Conservation (phyloP, 2,329 filamentous ascomycete genomes). For the Alternaria arbusti region DNA sequence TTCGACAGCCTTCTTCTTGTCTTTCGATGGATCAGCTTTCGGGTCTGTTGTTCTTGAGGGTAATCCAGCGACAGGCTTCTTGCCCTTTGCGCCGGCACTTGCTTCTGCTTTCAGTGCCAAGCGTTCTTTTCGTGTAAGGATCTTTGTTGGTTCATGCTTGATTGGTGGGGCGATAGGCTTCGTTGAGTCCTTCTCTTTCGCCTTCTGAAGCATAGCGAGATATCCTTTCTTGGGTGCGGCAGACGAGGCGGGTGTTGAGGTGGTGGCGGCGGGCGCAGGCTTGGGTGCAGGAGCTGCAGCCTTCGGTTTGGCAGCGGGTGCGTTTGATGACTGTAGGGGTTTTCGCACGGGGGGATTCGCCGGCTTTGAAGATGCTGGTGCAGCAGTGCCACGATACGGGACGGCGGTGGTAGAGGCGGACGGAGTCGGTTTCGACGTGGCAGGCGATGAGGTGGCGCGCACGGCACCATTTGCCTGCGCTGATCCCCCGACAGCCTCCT, state of each 20-base stretch:
- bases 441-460: conserved; percentile 32
- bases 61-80: conserved; percentile 32
- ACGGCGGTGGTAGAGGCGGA: conserved; percentile 30
- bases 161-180: conserved; percentile 67
- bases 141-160: conserved; percentile 76
- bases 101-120: conserved; percentile 54
- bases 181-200: conserved; percentile 63
- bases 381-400: conserved; percentile 49
- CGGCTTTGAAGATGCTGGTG: conserved; percentile 31
- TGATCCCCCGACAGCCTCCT: conserved; percentile 33
- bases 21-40: conserved; percentile 37
- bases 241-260: conserved; percentile 30
- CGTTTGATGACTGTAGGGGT: conserved; percentile 23
- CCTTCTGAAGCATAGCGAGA: conserved; percentile 75
- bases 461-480: conserved; percentile 33
- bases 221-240: conserved; percentile 73
- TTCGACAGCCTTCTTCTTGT: conserved; percentile 48
- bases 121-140: conserved; percentile 64
- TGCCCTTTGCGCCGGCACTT: conserved; percentile 44
- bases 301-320: conserved; percentile 25
- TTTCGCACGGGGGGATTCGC: conserved; percentile 32
- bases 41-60: conserved; percentile 19
- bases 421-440: conserved; percentile 30
- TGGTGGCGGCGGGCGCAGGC: conserved; percentile 23
- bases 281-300: conserved; percentile 28